A percentile compares a stretch with the other conserved stretches of the same genome.
Evolutionary conservation across 2,329 filamentous ascomycete species (phyloP).

Genomic region (Cladophialophora immunda): DNA sequence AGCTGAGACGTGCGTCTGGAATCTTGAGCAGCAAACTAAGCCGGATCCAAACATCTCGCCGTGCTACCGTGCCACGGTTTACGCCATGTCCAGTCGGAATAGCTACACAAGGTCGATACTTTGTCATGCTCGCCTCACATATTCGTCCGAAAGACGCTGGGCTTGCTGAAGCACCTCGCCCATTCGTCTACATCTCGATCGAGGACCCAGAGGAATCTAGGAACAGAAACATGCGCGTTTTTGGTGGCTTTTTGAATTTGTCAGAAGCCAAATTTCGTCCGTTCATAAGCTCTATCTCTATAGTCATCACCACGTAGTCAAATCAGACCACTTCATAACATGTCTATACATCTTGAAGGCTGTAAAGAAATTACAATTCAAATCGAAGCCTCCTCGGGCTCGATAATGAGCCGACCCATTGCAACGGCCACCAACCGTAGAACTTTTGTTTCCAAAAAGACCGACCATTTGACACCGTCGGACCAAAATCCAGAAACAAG

Average conservation of each 20-base stretch:
- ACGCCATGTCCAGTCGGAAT: neutral
- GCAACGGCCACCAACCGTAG: neutral
- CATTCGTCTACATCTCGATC: neutral
- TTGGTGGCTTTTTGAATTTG: neutral
- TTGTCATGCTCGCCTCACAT: neutral
- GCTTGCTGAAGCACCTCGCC: neutral
- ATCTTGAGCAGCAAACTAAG: neutral
- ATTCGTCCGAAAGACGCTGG: neutral
- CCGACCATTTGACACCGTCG: neutral
- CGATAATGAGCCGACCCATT: neutral
- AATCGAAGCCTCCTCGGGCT: neutral
- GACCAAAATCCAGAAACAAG: neutral
- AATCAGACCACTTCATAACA: slow-evolving; percentile 12
- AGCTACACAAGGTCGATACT: neutral
- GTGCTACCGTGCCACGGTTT: too few relatives aligned
- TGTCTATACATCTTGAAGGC: slow-evolving; percentile 9
- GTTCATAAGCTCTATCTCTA: slow-evolving; percentile 32
- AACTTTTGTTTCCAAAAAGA: neutral
- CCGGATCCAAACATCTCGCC: neutral
- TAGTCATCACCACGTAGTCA: slow-evolving; percentile 19
- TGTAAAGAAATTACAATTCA: neutral
- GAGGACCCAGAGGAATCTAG: neutral
- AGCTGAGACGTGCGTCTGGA: neutral
- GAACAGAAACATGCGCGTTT: neutral
- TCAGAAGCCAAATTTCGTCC: neutral